Evolutionary conservation across 2,329 filamentous ascomycete species (phyloP).

Genomic region (Alternaria viburni): DNA sequence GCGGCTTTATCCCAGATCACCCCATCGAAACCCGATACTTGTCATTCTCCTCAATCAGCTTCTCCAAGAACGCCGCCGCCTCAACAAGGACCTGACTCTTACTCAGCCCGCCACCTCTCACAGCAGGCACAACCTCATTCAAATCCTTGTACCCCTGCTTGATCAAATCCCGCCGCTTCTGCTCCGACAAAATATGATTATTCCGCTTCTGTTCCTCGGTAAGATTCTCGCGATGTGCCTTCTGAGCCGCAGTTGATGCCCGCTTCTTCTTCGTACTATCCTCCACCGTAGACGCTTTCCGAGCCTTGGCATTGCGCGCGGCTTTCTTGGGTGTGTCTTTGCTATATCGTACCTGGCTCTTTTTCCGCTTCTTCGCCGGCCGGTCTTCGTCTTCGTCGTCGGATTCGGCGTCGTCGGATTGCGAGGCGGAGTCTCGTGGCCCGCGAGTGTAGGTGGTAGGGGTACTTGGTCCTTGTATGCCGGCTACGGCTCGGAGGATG

Average conservation of each 20-base stretch:
- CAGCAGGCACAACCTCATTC: constrained; percentile 75
- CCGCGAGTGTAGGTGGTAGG: constrained; percentile 11
- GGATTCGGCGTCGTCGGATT: constrained; percentile 31
- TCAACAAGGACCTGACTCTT: constrained; percentile 81
- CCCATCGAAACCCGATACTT: constrained; percentile 13
- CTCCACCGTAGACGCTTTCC: constrained; percentile 28
- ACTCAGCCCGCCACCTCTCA: constrained; percentile 77
- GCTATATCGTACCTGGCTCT: constrained; percentile 17
- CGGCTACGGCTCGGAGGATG: constrained; percentile 13
- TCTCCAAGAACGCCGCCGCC: constrained; percentile 79
- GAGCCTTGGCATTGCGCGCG: constrained; percentile 25
- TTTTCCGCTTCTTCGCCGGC: constrained; percentile 35
- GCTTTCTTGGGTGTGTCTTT: constrained; percentile 29
- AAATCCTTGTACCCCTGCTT: constrained; percentile 83
- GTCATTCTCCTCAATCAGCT: constrained; percentile 70
- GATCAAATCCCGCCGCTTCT: constrained; percentile 82
- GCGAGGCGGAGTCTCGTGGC: constrained; percentile 25
- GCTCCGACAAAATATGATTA: constrained; percentile 87
- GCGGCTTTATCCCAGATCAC: not conserved
- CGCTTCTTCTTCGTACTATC: constrained; percentile 36
- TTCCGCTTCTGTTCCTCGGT: constrained; percentile 81
- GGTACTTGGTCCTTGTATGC: constrained; percentile 10
- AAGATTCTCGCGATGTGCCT: constrained; percentile 61
- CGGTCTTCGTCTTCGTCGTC: constrained; percentile 28
- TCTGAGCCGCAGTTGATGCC: constrained; percentile 30